Percentiles rank a stretch among this genome's conserved stretches.
These are phyloP conservation scores for Acacia crassicarpa DNA, from an alignment of 306 rosid species.

Conservation along the genomic window DNA sequence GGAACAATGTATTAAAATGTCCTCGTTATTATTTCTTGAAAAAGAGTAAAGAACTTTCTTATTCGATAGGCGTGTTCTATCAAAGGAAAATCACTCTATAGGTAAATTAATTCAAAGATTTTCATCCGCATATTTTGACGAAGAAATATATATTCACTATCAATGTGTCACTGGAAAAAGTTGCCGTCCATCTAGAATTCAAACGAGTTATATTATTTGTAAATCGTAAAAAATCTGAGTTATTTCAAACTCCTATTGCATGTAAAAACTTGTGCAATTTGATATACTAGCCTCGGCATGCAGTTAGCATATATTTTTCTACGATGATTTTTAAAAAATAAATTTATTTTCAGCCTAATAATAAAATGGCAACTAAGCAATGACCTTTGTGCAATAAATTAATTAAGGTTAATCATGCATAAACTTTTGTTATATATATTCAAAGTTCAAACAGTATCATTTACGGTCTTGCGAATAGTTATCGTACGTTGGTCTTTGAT, in stretches of 20 bases:
- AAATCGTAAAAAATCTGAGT: not conserved
- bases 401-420: not conserved
- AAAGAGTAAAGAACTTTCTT: not conserved
- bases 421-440: not conserved
- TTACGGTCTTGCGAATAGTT: not conserved
- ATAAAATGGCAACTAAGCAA: not conserved
- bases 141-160: not conserved
- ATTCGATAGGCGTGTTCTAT: not conserved
- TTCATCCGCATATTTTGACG: not conserved
- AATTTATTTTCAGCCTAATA: not conserved
- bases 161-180: not conserved
- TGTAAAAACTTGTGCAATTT: not conserved
- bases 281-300: not conserved
- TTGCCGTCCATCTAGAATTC: not conserved
- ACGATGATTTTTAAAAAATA: not conserved
- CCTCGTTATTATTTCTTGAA: not conserved
- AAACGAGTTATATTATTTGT: too few relatives aligned
- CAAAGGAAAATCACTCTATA: not conserved
- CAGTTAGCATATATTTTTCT: not conserved
- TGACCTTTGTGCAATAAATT: not conserved
- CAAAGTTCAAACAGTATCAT: not conserved
- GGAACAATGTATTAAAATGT: not conserved
- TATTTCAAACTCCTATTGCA: not conserved
- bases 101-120: not conserved
- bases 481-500: not conserved